Conservation (phyloP, 352 stramenopile genomes). For the Globisporangium viniferum region DNA sequence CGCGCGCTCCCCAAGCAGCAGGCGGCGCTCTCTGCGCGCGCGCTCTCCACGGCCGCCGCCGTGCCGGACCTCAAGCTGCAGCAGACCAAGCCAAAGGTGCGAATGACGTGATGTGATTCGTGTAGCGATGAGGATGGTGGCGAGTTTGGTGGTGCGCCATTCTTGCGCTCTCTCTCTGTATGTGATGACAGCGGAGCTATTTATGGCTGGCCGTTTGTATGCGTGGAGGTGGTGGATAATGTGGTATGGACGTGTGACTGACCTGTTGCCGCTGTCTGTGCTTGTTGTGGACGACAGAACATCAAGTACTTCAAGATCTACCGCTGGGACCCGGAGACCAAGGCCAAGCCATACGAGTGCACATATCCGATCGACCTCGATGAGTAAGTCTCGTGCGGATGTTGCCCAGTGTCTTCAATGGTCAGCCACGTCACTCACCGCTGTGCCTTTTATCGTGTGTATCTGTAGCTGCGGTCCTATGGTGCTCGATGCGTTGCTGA, state of each 20-base stretch:
- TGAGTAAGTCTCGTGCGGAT: constrained; percentile 68
- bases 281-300: constrained; percentile 45
- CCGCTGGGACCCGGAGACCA: constrained; percentile 96
- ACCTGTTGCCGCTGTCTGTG: constrained; percentile 2
- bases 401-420: background rate
- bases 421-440: background rate
- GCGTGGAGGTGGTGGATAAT: background rate
- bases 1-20: constrained; percentile 25
- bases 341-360: constrained; percentile 92
- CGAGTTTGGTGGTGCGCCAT: constrained; percentile 4
- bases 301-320: constrained; percentile 99
- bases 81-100: constrained; percentile 71
- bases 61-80: constrained; percentile 71
- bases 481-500: constrained; percentile 99
- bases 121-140: background rate
- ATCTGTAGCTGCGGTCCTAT: constrained; percentile 92
- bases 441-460: constrained; percentile 1
- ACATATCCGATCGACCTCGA: constrained; percentile 98
- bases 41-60: constrained; percentile 45
- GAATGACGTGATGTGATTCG: constrained; percentile 3
- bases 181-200: background rate
- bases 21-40: constrained; percentile 42
- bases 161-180: background rate
- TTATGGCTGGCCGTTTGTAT: background rate
- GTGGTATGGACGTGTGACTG: background rate